Base-by-base conservation (phyloP, 768 basidiomycete genomes). In the Russula sp. region DNA sequence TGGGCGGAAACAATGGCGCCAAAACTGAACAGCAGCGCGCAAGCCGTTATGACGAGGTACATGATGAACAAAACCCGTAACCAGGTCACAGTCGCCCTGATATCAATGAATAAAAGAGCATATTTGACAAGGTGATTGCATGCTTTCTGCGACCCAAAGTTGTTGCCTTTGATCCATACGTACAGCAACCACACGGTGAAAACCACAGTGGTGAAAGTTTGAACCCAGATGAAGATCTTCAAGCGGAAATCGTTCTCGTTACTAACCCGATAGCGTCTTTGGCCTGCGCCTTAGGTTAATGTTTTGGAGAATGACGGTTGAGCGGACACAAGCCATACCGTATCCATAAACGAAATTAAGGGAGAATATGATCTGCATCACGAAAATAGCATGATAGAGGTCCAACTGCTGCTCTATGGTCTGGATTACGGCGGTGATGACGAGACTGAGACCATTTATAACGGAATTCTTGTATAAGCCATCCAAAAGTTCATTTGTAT, bases 341-440 rank as follows among this genome's bases (percentile, higher is more conserved):
- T 60, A 55, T 26, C 16, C 11, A 30, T 50, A 64, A 13, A 64
- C 53, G 5, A 55, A 40, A 30, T 44, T 52, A 10, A 64, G 58
- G n/a, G 58, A 56, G 36, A 56, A 49, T 9, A 61, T 42, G 2
- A 50, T 54, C 16, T 64, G 59, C 63, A 61, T 64, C 8, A 64
- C 63, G 48, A 60, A 40, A 9, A 64, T 50, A 0, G 63, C 63
- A 50, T 64, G 63, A 56, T 64, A 64, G 30, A 64, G 26, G 48
- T 64, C 59, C 13, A 64, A 30, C 20, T 60, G 38, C 3, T 28
- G 1, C 30, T 60, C 46, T 6, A 34, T 3, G 32, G 59, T 60
- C 54, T 64, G 63, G 14, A 64, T 40, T 13, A 50, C 48, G 5
- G 53, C 63, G 2, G 63, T 56, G 16, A 56, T n/a, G 48, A 64